phyloP scores from a whole-genome alignment of 768 basidiomycete species.

The Suillus decipiens region DNA sequence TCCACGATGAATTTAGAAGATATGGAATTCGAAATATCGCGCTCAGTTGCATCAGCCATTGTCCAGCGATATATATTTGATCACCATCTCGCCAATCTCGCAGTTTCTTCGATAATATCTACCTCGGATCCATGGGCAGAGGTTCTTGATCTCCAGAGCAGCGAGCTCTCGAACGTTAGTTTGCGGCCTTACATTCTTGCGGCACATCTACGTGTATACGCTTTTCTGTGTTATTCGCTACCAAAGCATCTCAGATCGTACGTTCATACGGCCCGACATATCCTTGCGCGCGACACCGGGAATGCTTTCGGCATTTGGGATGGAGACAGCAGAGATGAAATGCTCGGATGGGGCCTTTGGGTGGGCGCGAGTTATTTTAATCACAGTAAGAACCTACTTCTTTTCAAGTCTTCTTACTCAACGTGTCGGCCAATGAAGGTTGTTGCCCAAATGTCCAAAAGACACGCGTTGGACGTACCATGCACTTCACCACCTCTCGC shows the following conservation, averaged over 20 bases:
- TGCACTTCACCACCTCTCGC: slow-evolving; percentile 48
- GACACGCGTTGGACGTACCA: slow-evolving; percentile 41
- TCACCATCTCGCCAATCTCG: slow-evolving; percentile 15
- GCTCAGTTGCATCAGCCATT: slow-evolving; percentile 54
- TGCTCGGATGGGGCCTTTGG: slow-evolving; percentile 70
- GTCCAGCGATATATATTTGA: slow-evolving; percentile 41
- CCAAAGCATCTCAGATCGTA: slow-evolving; percentile 32
- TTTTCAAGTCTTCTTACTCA: slow-evolving; percentile 3
- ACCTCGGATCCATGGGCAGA: slow-evolving; percentile 42
- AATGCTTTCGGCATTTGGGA: slow-evolving; percentile 76
- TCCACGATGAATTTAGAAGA: slow-evolving; percentile 43
- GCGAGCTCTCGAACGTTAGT: slow-evolving; percentile 50
- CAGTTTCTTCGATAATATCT: slow-evolving; percentile 6
- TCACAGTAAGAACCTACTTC: slow-evolving; percentile 46
- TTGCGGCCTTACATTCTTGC: slow-evolving; percentile 51
- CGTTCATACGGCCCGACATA: slow-evolving; percentile 49
- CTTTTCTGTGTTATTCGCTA: slow-evolving; percentile 48
- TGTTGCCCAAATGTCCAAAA: slow-evolving; percentile 56
- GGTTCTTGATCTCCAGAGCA: slow-evolving; percentile 57
- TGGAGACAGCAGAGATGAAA: slow-evolving; percentile 47
- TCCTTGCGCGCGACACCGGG: slow-evolving; percentile 60
- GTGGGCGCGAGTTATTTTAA: slow-evolving; percentile 67
- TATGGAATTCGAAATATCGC: slow-evolving; percentile 59
- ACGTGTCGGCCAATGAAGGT: slow-evolving; percentile 35
- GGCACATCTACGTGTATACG: slow-evolving; percentile 55